Evolutionary conservation across 805 yeast species (phyloP), one percentile per base, ranked within the genome.

Genomic region (Danielia oregonensis): DNA sequence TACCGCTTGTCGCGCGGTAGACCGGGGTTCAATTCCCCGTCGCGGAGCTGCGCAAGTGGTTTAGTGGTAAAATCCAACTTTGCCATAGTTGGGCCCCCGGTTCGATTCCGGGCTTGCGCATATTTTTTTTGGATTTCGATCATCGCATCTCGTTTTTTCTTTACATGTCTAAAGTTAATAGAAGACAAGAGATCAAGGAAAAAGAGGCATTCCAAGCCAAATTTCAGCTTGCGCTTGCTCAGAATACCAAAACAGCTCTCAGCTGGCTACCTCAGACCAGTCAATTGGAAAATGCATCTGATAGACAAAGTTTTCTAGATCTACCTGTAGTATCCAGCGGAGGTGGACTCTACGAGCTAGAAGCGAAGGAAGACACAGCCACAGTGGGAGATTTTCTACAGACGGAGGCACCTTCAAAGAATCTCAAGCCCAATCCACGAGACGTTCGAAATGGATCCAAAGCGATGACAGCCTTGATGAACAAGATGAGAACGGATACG

Each of bases 181-280:
- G 67, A 35, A 44, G 74, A 24, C 54, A 65, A 25, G 75, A 72
- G 30, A 71, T 72, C 25, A 63, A 68, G 41, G 51, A 58, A 27
- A 73, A 73, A 42, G 71, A 73, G 37, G 65, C 63, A 18, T 54
- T 75, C 4, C 78, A 70, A 39, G 62, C 73, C 11, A 57, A 58
- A 35, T 66, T 74, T 42, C 75, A 70, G 46, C 54, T 68, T 5
- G 67, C 72, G 4, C 50, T 74, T 5, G 43, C 63, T 3, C 57
- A 57, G 19, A 63, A 61, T 12, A 65, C 62, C 37, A 40, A 49
- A 6, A 56, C 51, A 24, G 66, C 67, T 1, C 31, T 55, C 22
- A 59, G 65, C 15, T 72, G 78, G 78, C 49, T 68, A 28, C 49
- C 41, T 32, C 31, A 26, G 3, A 23, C 33, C 11, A 14, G 19